Evolutionary conservation across 1,139 yeast species (phyloP).

Genomic region (Pichia sp.): DNA sequence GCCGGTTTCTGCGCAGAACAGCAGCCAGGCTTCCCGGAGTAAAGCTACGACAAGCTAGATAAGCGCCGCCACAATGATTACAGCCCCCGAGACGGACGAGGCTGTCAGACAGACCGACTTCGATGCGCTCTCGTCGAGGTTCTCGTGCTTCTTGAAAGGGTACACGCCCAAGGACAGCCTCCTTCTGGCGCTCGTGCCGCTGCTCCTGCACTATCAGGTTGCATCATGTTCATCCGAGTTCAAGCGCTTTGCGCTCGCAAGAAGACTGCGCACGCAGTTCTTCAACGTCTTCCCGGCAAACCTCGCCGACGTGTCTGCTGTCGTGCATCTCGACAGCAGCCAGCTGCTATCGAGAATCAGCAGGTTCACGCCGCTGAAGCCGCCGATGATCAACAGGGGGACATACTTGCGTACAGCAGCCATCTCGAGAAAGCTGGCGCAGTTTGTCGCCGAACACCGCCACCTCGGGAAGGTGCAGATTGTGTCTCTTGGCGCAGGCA

Average conservation of each 20-base stretch:
- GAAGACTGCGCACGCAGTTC: slow-evolving; percentile 39
- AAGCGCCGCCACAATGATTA: not conserved
- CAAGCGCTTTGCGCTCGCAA: slow-evolving; percentile 31
- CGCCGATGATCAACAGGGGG: slow-evolving; percentile 80
- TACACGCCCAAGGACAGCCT: slow-evolving; percentile 56
- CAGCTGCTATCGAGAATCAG: not conserved
- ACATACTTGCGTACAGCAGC: slow-evolving; percentile 71
- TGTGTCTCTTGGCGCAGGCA: slow-evolving; percentile 89
- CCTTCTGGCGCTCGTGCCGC: slow-evolving; percentile 41
- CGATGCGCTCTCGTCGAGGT: slow-evolving; percentile 77
- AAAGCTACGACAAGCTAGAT: not conserved
- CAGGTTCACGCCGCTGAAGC: slow-evolving; percentile 35
- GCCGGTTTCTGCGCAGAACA: no score
- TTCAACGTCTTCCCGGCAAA: slow-evolving; percentile 27
- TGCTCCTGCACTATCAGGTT: slow-evolving; percentile 31
- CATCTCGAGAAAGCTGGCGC: slow-evolving; percentile 51
- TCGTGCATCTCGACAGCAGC: not conserved
- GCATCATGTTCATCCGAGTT: slow-evolving; percentile 28
- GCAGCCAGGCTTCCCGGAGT: not conserved
- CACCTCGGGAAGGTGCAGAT: slow-evolving; percentile 53
- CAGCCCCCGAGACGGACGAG: slow-evolving; percentile 35
- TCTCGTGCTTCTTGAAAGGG: slow-evolving; percentile 27
- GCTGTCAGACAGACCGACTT: slow-evolving; percentile 69
- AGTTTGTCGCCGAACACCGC: slow-evolving; percentile 50
- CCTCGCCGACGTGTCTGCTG: not conserved